Percentiles rank a stretch among this genome's conserved stretches.
Evolutionary conservation across 75 land plant genomes (phyloP).

Genomic region (Cryptomeria japonica): DNA sequence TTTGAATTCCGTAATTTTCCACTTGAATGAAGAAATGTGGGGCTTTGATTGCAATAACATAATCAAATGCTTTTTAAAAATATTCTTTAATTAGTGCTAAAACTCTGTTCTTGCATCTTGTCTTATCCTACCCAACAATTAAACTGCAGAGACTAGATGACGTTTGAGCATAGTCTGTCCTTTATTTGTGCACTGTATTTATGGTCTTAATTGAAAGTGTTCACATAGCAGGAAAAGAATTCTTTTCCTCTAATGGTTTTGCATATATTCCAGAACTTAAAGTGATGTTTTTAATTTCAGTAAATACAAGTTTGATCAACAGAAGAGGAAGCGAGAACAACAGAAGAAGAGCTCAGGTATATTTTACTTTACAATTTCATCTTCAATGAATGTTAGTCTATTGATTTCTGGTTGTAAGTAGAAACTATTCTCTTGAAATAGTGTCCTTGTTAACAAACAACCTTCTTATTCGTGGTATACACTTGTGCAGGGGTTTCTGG

Average conservation of each 20-base stretch:
- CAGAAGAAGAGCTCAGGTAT: constrained; percentile 89
- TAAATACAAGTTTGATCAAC: constrained; percentile 83
- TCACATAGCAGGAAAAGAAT: not conserved
- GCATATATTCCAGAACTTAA: not conserved
- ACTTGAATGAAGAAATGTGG: too few relatives aligned
- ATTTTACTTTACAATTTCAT: not conserved
- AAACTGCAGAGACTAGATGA: not conserved
- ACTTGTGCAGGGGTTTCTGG: constrained; percentile 59
- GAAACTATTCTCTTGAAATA: not conserved
- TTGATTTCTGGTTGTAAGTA: not conserved
- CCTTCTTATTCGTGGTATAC: not conserved
- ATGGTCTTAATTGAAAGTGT: not conserved
- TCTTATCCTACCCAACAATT: not conserved
- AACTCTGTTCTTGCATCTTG: not conserved
- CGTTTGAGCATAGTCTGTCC: not conserved
- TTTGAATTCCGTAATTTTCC: too few relatives aligned
- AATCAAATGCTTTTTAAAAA: not conserved
- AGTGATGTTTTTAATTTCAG: constrained; percentile 33
- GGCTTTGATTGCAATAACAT: not conserved
- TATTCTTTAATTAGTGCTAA: not conserved
- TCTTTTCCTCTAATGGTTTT: not conserved
- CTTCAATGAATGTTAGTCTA: not conserved
- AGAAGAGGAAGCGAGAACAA: constrained; percentile 89
- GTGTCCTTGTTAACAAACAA: not conserved
- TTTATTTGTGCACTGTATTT: not conserved